Conservation (phyloP, 306 rosid genomes). For the Vigna angularis region DNA sequence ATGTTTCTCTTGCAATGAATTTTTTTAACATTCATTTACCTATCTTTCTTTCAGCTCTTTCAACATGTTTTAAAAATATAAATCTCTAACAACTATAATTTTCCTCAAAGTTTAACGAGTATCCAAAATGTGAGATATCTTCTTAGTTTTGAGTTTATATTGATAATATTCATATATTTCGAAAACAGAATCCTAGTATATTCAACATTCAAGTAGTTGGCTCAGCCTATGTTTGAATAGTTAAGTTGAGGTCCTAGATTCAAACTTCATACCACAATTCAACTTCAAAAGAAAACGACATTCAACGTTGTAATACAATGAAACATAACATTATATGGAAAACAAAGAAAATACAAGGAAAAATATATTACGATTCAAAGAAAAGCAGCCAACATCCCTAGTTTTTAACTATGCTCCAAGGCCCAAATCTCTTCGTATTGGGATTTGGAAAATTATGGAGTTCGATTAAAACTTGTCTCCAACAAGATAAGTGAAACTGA, state of each 20-base stretch:
- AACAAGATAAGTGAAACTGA: not conserved
- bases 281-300: not conserved
- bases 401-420: constrained; percentile 30
- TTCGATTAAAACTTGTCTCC: constrained; percentile 6
- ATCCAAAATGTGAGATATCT: too few relatives aligned
- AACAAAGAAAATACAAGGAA: constrained; percentile 1
- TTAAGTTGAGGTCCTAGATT: too few relatives aligned
- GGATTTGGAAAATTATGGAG: not conserved
- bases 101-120: too few relatives aligned
- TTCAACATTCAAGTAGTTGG: constrained; percentile 33
- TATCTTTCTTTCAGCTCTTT: too few relatives aligned
- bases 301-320: constrained; percentile 48
- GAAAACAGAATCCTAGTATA: constrained; percentile 47
- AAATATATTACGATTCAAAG: not conserved
- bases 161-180: constrained; percentile 24
- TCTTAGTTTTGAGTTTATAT: not conserved
- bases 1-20: too few relatives aligned
- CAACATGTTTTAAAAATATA: too few relatives aligned
- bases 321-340: constrained; percentile 44
- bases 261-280: not conserved
- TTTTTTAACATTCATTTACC: too few relatives aligned
- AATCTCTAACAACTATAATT: too few relatives aligned
- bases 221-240: not conserved
- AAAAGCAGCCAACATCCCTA: constrained; percentile 50
- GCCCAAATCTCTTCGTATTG: constrained; percentile 21